These are phyloP conservation scores for Fusarium sp. DNA, from an alignment of 2,329 filamentous ascomycete species.

Conservation along the genomic window DNA sequence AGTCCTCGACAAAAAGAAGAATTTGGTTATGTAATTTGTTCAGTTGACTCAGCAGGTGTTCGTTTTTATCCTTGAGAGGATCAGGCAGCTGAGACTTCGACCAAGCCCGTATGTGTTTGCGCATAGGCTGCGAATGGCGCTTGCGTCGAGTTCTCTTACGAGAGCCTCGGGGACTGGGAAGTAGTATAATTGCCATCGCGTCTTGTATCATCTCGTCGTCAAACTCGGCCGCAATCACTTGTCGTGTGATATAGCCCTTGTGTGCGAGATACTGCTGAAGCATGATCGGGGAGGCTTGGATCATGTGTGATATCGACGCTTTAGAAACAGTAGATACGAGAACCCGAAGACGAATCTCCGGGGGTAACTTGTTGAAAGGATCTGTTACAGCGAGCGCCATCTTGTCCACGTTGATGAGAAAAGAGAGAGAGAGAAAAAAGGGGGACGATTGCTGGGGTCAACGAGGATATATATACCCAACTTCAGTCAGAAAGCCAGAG, in stretches of 20 bases:
- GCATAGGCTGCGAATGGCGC: neutral
- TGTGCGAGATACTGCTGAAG: slow-evolving; percentile 13
- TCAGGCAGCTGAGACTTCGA: slow-evolving; percentile 4
- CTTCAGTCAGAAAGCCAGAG: neutral
- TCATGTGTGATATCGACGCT: neutral
- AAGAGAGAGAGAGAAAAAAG: too few relatives aligned
- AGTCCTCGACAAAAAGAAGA: slow-evolving; percentile 25
- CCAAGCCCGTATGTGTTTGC: slow-evolving; percentile 2
- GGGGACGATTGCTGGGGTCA: neutral
- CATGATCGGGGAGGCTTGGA: slow-evolving; percentile 19
- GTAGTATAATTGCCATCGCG: slow-evolving; percentile 17
- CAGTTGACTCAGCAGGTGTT: neutral
- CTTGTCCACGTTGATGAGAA: neutral
- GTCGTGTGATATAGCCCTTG: slow-evolving; percentile 2
- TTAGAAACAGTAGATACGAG: neutral
- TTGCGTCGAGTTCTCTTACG: neutral
- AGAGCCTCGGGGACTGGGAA: neutral
- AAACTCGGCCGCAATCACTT: slow-evolving; percentile 8
- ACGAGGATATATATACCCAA: neutral
- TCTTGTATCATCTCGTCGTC: slow-evolving; percentile 24
- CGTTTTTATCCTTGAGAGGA: neutral
- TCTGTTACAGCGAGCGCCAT: slow-evolving; percentile 1
- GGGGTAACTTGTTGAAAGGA: slow-evolving; percentile 10
- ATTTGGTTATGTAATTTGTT: slow-evolving; percentile 2
- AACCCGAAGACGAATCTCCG: slow-evolving; percentile 11